Base-by-base conservation (phyloP, 768 basidiomycete genomes). In the Dioszegia hungarica region DNA sequence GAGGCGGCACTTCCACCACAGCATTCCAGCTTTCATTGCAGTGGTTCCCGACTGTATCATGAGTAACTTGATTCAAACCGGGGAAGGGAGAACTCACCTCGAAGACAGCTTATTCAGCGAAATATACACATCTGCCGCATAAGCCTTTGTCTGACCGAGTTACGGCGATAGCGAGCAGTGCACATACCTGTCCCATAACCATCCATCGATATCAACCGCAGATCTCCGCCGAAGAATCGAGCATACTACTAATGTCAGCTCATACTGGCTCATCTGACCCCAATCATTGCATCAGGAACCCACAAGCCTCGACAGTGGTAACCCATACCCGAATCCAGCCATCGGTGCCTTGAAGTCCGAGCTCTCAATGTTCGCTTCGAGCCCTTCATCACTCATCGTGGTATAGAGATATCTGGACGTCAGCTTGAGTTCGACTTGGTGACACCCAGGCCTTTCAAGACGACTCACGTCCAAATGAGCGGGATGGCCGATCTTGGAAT, bases 401-500 rank as follows among this genome's bases (percentile, higher is more conserved):
- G 73, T 74, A 40, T 70, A 77, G 58, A 75, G 75, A 63, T 70
- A 79, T 49, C 67, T 75, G 60, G 39, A n/a, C 15, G 25, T 53
- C 28, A 34, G 2, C 17, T 17, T 45, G 33, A 17, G 5, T n/a
- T n/a, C 33, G 68, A n/a, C n/a, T n/a, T n/a, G n/a, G n/a, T n/a
- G n/a, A n/a, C n/a, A n/a, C n/a, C n/a, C n/a, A n/a, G n/a, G n/a
- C n/a, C n/a, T n/a, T n/a, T n/a, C n/a, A 36, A 31, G 15, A 37
- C 5, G 40, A 95, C 94, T 75, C 92, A 98, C 56, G 94, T 99
- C 95, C 95, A 99, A 51, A 99, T 94, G 43, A 93, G 81, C 8
- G 92, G 90, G 15, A 98, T 87, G 34, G 71, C 73, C 51, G 62
- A 76, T 77, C 90, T 77, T 24, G 90, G 84, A 54, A 98, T 98